Percentiles rank a stretch among this genome's conserved stretches.
phyloP scores from a whole-genome alignment of 352 stramenopile genomes.

The Elongisporangium prolatum region DNA sequence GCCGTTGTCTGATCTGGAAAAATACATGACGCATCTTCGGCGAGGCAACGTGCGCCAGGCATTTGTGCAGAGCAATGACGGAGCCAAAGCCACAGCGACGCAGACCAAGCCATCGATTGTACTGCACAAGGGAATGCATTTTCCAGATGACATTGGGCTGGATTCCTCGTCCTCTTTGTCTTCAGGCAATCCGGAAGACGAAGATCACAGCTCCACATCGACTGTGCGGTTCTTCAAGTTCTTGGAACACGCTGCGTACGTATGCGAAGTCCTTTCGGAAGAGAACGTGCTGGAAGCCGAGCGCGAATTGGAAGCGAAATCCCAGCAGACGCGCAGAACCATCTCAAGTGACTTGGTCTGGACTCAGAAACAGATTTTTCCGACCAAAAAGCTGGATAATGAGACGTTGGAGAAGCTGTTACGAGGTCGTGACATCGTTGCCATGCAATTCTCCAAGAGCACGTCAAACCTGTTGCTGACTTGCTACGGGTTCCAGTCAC shows the following conservation, averaged over 20 bases:
- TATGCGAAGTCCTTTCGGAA: slow-evolving; percentile 50
- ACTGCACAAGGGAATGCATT: slow-evolving; percentile 58
- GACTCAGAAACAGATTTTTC: slow-evolving; percentile 29
- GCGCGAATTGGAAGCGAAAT: slow-evolving; percentile 4
- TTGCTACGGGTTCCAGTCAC: slow-evolving; percentile 23
- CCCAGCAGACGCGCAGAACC: slow-evolving; percentile 2
- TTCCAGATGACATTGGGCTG: slow-evolving; percentile 70
- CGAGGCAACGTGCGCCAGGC: slow-evolving; percentile 43
- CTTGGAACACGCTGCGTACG: slow-evolving; percentile 48
- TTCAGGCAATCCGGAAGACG: slow-evolving; percentile 14
- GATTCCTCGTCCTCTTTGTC: slow-evolving; percentile 20
- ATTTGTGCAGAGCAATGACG: slow-evolving; percentile 57
- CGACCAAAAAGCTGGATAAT: slow-evolving; percentile 25
- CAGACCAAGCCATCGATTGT: slow-evolving; percentile 46
- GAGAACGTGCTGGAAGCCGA: slow-evolving; percentile 36
- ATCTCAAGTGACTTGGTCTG: slow-evolving; percentile 1
- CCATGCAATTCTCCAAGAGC: slow-evolving; percentile 39
- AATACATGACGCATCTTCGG: slow-evolving; percentile 45
- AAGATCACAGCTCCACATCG: slow-evolving; percentile 16
- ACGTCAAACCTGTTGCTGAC: slow-evolving; percentile 46
- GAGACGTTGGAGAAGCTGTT: slow-evolving; percentile 27
- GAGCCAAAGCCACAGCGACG: slow-evolving; percentile 33
- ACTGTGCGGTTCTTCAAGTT: slow-evolving; percentile 57
- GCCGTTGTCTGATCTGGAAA: slow-evolving; percentile 54
- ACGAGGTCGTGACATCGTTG: slow-evolving; percentile 21